phyloP scores from a whole-genome alignment of 352 stramenopile genomes.

The Phytophthora palmivora region DNA sequence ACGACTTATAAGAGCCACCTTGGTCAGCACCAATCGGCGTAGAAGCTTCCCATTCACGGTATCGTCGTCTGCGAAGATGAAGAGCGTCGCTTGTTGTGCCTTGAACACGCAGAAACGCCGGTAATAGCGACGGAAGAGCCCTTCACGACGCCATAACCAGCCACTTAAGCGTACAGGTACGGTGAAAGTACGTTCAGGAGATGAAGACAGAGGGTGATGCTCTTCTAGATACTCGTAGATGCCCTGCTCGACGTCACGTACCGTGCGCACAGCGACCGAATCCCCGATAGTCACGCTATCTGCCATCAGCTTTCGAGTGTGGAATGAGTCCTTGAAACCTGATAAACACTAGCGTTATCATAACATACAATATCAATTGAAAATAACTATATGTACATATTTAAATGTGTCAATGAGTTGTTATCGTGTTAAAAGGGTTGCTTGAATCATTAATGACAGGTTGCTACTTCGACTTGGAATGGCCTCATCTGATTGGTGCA shows the following conservation, averaged over 20 bases:
- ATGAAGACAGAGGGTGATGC: conserved; percentile 24
- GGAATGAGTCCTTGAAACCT: background rate
- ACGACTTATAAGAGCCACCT: conserved; percentile 44
- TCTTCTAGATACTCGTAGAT: conserved; percentile 75
- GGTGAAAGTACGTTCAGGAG: conserved; percentile 17
- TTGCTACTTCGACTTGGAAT: conserved; percentile 15
- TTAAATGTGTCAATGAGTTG: too few species aligned
- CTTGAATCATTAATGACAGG: background rate
- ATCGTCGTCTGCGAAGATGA: conserved; percentile 55
- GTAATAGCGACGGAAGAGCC: conserved; percentile 48
- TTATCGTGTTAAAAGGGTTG: background rate
- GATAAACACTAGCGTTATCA: background rate
- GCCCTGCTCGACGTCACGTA: conserved; percentile 57
- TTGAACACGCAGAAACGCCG: conserved; percentile 73
- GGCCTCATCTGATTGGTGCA: conserved; percentile 3
- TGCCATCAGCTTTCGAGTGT: conserved; percentile 5
- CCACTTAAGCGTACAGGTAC: conserved; percentile 52
- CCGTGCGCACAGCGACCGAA: conserved; percentile 46
- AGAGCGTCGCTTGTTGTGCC: conserved; percentile 43
- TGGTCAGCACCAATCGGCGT: conserved; percentile 51
- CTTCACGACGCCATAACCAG: conserved; percentile 67
- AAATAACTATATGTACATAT: too few species aligned
- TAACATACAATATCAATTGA: too few species aligned
- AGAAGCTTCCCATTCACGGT: conserved; percentile 50
- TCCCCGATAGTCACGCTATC: conserved; percentile 32